Conservation (phyloP, 2,329 filamentous ascomycete genomes). For the Botryotinia convoluta region DNA sequence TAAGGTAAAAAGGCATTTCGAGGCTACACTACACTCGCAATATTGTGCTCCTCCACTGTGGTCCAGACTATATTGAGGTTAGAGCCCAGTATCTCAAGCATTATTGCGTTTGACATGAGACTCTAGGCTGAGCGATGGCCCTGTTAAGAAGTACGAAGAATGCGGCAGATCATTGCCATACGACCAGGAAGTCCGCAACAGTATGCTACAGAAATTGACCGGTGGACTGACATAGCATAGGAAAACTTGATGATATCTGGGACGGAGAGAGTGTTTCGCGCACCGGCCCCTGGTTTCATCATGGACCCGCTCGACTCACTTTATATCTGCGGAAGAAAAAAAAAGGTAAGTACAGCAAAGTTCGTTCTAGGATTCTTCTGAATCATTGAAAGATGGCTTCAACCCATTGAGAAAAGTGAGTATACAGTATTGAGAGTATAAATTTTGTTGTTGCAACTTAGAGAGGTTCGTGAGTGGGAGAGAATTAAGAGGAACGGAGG, state of each 20-base stretch:
- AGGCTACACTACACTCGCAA: slow-evolving; percentile 3
- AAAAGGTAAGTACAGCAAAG: neutral
- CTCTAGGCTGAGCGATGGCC: neutral
- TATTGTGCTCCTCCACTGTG: neutral
- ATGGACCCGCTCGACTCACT: slow-evolving; percentile 7
- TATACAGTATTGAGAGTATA: neutral
- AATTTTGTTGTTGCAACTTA: neutral
- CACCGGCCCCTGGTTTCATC: slow-evolving; percentile 20
- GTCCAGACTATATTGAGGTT: slow-evolving; percentile 4
- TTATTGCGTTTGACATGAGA: slow-evolving; percentile 18
- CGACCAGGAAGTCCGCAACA: neutral
- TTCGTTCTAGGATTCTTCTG: neutral
- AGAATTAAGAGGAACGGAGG: neutral
- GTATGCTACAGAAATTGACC: neutral
- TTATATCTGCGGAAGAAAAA: neutral
- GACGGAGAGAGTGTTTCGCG: slow-evolving; percentile 16
- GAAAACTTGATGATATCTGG: slow-evolving; percentile 16
- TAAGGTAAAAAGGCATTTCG: neutral
- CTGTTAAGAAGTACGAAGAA: neutral
- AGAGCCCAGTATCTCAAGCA: slow-evolving; percentile 10
- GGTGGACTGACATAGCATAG: slow-evolving; percentile 4
- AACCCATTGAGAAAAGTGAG: neutral
- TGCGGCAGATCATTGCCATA: neutral
- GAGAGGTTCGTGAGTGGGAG: neutral
- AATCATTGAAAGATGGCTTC: neutral